Evolutionary conservation across 1,284 basidiomycete genomes (phyloP), one percentile per base, ranked within the genome.

Genomic region (Marasmius fiardii): DNA sequence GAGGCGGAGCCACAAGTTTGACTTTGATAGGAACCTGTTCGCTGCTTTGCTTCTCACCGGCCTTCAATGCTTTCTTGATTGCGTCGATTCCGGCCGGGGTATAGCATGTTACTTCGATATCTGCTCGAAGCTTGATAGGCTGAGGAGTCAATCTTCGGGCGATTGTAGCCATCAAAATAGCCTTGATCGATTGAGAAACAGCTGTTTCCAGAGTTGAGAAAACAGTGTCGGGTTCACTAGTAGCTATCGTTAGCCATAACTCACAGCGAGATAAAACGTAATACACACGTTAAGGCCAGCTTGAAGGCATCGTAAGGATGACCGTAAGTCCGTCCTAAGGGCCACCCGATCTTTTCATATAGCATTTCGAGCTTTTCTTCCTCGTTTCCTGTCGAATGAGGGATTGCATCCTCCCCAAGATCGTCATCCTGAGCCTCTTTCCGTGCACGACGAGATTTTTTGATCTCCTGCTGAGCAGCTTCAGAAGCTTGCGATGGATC

Each of bases 281-380:
- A 81, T 92, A 63, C 66, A 63, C 66, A 95, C 93, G 91, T 91
- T 59, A 99, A 80, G 21, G 93, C 88, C 37, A 98, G 81, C 74
- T 99, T 99, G 82, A 99, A 99, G 0, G 96, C 96, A 71, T 99
- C 96, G 72, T 98, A 98, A 0, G 95, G 85, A 71, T 99, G 95
- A 0, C 95, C 94, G 65, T 95, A 99, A 71, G 89, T 93, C 71
- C 85, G 85, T 49, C 92, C 92, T 47, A 99, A 77, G 6, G 96
- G 96, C 95, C 96, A 99, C 4, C 85, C 93, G 62, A 98, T 85
- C 64, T 88, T 80, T 43, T 97, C 93, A 71, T 98, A 98, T 52
- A 99, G 74, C 64, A 83, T 80, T 68, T 95, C 92, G 43, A 95
- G 76, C 49, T 82, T 78, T 56, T 86, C 85, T 60, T 91, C 90